Base-by-base conservation (phyloP, 1,284 basidiomycete genomes). In the Cryptococcus depauperatus region DNA sequence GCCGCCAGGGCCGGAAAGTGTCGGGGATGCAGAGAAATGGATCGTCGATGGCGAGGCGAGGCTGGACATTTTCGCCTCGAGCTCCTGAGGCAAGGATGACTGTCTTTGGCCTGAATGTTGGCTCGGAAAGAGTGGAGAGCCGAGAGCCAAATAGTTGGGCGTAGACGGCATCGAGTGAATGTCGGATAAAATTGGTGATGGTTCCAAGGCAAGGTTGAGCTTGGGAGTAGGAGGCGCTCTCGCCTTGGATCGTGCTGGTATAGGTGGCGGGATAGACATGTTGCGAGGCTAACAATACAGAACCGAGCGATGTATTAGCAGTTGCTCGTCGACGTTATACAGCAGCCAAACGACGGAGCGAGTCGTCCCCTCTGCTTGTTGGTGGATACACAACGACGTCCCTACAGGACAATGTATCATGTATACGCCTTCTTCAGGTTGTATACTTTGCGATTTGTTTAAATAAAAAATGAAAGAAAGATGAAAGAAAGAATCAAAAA, bases 191-290 rank as follows among this genome's bases (percentile, higher is more conserved):
- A 28, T 29, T 5, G 42, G 35, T 14, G 45, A 33, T 9, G 44
- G n/a, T n/a, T n/a, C n/a, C n/a, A n/a, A n/a, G n/a, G n/a, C 40
- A n/a, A 21, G 25, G 33, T 25, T 41, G 26, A 25, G 9, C 27
- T 44, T 48, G n/a, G 48, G 49, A 13, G 41, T 16, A 3, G 50
- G 34, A 22, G 47, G 37, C 3, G 42, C 27, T 16, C 52, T 48
- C 18, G 51, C 37, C 16, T 46, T 19, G 8, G 52, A 54, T 34
- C 52, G 41, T 27, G 52, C 48, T 18, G 52, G 52, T 25, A 54
- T 26, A 30, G 52, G 46, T 18, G 52, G 52, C 26, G 52, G 46
- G 22, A 34, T 29, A 6, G 43, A 21, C 48, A 51, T 51, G 41
- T 43, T 40, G 10, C n/a, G n/a, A n/a, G n/a, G 29, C 29, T 30